Evolutionary conservation across 2,329 filamentous ascomycete genomes (phyloP).

Genomic region (Escovopsis sp.): DNA sequence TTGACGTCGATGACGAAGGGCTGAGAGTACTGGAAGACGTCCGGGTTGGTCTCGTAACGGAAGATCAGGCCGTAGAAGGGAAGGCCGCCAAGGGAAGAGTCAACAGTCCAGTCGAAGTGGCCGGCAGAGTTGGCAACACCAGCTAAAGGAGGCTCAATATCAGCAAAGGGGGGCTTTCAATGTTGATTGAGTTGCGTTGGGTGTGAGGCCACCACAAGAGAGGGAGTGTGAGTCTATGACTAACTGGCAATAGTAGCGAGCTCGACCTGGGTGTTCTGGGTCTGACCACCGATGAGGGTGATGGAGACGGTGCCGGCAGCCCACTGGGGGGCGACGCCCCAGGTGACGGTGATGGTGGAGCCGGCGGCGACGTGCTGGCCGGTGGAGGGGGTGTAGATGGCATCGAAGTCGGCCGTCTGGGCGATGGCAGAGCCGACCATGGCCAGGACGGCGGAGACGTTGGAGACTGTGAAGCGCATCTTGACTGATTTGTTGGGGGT

Average conservation of each 20-base stretch:
- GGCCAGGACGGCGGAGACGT: constrained; percentile 29
- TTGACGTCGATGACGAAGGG: constrained; percentile 38
- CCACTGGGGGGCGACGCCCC: constrained; percentile 28
- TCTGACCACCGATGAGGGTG: constrained; percentile 37
- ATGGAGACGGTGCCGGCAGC: constrained; percentile 33
- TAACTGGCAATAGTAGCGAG: constrained; percentile 34
- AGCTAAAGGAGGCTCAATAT: constrained; percentile 18
- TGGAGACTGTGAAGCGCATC: constrained; percentile 38
- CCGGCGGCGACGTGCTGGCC: constrained; percentile 33
- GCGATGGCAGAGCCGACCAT: constrained; percentile 35
- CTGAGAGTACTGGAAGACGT: constrained; percentile 46
- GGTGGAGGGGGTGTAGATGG: constrained; percentile 31
- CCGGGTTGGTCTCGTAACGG: constrained; percentile 29
- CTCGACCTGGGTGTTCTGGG: constrained; percentile 26
- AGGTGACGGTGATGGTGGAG: constrained; percentile 33
- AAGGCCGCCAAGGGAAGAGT: constrained; percentile 26
- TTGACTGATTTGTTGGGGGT: constrained; percentile 19
- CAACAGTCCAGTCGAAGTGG: constrained; percentile 36
- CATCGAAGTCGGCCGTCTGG: constrained; percentile 41
- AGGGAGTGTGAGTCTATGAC: constrained; percentile 13
- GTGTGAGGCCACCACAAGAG: too few species aligned
- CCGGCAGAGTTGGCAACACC: constrained; percentile 30
- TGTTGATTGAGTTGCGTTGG: neutral
- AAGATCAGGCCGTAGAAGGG: constrained; percentile 45
- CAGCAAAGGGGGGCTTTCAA: neutral